phyloP scores from a whole-genome alignment of 805 yeast genomes.

The Schwanniomyces occidentalis region DNA sequence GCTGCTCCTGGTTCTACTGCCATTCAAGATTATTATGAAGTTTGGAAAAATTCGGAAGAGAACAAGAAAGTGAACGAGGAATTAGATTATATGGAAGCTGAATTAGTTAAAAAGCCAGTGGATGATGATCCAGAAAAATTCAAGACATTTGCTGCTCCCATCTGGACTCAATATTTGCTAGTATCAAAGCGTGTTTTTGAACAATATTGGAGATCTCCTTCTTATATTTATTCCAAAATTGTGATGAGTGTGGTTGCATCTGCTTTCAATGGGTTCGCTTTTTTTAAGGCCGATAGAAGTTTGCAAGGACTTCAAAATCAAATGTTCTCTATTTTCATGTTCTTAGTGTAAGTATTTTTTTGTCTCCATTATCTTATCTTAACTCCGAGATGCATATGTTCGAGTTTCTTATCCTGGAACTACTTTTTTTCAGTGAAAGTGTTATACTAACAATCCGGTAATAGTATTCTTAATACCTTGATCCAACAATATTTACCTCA shows the following conservation, averaged over 20 bases:
- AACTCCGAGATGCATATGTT: too few species aligned
- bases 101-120: conserved; percentile 19
- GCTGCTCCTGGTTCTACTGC: conserved; percentile 33
- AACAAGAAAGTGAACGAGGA: conserved; percentile 12
- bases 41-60: conserved; percentile 23
- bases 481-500: conserved; percentile 63
- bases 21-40: conserved; percentile 22
- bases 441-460: too few species aligned
- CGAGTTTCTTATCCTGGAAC: too few species aligned
- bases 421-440: too few species aligned
- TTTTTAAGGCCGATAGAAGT: conserved; percentile 49
- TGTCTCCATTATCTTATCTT: too few species aligned
- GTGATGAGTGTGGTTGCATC: conserved; percentile 42
- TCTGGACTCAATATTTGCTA: conserved; percentile 20
- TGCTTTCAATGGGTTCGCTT: conserved; percentile 66
- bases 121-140: conserved; percentile 13
- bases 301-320: conserved; percentile 53
- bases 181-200: conserved; percentile 33
- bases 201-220: conserved; percentile 39
- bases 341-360: too few species aligned
- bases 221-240: conserved; percentile 52
- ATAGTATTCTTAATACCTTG: conserved; percentile 50
- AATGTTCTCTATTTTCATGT: conserved; percentile 76
- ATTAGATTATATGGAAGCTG: conserved; percentile 20
- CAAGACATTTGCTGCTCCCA: conserved; percentile 16